Conservation (phyloP, 2,329 filamentous ascomycete species). For the Epichloe festucae region DNA sequence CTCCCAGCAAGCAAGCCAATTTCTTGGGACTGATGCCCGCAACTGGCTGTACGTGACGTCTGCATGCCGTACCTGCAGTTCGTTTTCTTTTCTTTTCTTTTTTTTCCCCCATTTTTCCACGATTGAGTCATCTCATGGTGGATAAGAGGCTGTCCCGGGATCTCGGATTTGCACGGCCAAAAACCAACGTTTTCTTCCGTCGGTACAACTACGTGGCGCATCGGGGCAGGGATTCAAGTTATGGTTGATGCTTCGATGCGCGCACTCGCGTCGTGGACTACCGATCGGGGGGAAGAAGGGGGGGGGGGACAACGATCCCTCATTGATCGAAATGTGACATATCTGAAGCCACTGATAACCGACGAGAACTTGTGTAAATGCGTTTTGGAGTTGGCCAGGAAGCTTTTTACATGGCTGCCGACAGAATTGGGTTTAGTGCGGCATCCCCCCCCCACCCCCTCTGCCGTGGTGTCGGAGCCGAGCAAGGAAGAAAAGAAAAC, state of each 20-base stretch:
- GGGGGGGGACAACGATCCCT: background rate
- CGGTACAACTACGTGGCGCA: background rate
- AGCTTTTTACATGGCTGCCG: too few relatives aligned
- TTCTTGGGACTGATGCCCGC: too few relatives aligned
- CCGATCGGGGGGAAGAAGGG: background rate
- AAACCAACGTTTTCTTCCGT: background rate
- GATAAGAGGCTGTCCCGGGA: background rate
- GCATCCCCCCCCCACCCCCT: too few relatives aligned
- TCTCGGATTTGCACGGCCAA: background rate
- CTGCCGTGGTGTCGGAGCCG: too few relatives aligned
- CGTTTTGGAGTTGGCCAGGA: too few relatives aligned
- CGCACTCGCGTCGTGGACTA: background rate
- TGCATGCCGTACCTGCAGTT: conserved; percentile 1
- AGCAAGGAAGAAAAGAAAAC: too few relatives aligned
- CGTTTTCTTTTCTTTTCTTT: too few relatives aligned
- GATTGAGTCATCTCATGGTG: too few relatives aligned
- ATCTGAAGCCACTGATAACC: background rate
- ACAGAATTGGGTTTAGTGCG: too few relatives aligned
- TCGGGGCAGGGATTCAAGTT: background rate
- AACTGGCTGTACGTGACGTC: background rate
- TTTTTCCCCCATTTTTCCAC: background rate
- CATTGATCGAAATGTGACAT: background rate
- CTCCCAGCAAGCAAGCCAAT: background rate
- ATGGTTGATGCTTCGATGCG: background rate
- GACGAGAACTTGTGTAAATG: too few relatives aligned